Evolutionary conservation across 495 filamentous ascomycete species (phyloP).

Genomic region (Podospora tetraspora): DNA sequence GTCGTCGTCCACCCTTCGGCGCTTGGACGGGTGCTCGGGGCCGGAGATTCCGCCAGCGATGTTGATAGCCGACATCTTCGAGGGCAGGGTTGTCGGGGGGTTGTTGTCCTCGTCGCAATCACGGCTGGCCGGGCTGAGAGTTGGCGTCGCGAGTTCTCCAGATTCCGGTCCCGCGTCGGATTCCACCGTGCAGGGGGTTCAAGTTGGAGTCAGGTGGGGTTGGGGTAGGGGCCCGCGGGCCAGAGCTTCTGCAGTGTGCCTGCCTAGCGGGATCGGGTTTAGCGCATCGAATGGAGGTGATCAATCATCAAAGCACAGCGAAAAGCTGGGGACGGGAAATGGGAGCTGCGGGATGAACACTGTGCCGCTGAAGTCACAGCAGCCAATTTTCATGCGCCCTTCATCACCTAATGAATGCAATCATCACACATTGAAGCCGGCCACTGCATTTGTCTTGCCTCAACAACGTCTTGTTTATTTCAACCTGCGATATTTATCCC

Average conservation of each 20-base stretch:
- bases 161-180: background rate
- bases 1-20: conserved; percentile 50
- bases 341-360: no score
- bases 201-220: background rate
- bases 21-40: conserved; percentile 45
- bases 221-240: background rate
- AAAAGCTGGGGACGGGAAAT: background rate
- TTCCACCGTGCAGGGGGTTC: background rate
- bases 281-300: background rate
- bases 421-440: background rate
- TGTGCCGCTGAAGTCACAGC: background rate
- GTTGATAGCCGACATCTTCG: conserved; percentile 36
- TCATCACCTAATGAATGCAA: background rate
- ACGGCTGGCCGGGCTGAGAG: background rate
- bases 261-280: background rate
- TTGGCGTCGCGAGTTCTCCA: background rate
- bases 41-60: conserved; percentile 22
- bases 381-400: background rate
- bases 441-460: background rate
- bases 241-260: background rate
- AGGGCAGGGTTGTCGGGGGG: background rate
- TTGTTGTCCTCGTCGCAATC: background rate
- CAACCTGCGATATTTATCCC: background rate
- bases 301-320: background rate
- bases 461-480: background rate